Conservation (phyloP, 2,329 filamentous ascomycete genomes). For the Sphaerulina musiva region DNA sequence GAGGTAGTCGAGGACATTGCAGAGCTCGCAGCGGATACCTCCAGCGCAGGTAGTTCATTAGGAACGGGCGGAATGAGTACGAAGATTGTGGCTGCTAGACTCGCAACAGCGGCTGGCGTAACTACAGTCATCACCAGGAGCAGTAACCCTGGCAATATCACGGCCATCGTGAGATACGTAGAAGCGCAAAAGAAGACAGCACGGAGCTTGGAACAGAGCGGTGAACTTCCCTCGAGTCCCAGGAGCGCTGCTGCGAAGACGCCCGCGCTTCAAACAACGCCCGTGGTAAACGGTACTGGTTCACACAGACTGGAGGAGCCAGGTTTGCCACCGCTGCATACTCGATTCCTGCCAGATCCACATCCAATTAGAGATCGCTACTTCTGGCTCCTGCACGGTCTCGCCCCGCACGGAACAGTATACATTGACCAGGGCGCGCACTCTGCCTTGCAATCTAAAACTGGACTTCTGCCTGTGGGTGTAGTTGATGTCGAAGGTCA, state of each 20-base stretch:
- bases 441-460: slow-evolving; percentile 71
- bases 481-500: slow-evolving; percentile 80
- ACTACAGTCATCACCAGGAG: slow-evolving; percentile 93
- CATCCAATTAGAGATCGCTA: slow-evolving; percentile 86
- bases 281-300: slow-evolving; percentile 23
- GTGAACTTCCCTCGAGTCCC: slow-evolving; percentile 17
- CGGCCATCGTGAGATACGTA: slow-evolving; percentile 75
- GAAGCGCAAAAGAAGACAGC: slow-evolving; percentile 52
- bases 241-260: slow-evolving; percentile 9
- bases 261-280: slow-evolving; percentile 21
- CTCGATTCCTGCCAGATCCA: slow-evolving; percentile 78
- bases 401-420: slow-evolving; percentile 80
- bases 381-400: slow-evolving; percentile 94
- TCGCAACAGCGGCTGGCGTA: slow-evolving; percentile 89
- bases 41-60: slow-evolving; percentile 76
- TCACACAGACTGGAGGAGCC: slow-evolving; percentile 31
- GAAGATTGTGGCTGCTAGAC: slow-evolving; percentile 86
- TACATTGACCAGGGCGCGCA: slow-evolving; percentile 92
- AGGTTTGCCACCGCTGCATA: slow-evolving; percentile 60
- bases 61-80: slow-evolving; percentile 97
- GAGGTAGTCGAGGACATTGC: slow-evolving; percentile 87
- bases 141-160: slow-evolving; percentile 87
- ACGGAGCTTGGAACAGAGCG: slow-evolving; percentile 25
- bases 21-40: slow-evolving; percentile 78
- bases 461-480: slow-evolving; percentile 82